These are phyloP conservation scores for Yarrowia sp. DNA, from an alignment of 805 yeast genomes.

Conservation along the genomic window DNA sequence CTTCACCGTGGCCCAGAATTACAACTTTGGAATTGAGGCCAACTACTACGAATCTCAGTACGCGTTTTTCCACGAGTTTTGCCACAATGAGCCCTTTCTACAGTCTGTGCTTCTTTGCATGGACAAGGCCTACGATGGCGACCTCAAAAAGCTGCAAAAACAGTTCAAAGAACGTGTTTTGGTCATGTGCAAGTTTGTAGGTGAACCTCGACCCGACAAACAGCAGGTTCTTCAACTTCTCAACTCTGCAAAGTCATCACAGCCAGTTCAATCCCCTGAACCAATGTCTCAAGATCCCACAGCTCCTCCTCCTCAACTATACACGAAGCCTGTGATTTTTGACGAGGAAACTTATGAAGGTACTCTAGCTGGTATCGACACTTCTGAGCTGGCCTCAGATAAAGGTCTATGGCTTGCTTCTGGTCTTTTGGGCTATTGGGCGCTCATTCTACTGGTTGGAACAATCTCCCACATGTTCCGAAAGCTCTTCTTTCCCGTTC, in stretches of 20 bases:
- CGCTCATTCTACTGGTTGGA: conserved; percentile 31
- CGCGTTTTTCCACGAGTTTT: conserved; percentile 16
- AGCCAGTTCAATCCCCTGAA: background rate
- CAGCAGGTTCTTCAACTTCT: background rate
- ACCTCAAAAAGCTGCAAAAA: background rate
- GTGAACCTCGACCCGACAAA: background rate
- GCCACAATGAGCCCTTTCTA: background rate
- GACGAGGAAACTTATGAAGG: background rate
- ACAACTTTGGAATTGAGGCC: conserved; percentile 15
- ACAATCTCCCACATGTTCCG: conserved; percentile 28
- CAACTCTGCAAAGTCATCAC: background rate
- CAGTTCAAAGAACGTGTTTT: background rate
- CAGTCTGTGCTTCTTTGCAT: conserved; percentile 12
- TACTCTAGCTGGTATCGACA: background rate
- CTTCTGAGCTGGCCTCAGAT: background rate
- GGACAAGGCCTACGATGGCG: conserved; percentile 3
- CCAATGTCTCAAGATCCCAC: background rate
- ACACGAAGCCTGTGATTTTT: background rate
- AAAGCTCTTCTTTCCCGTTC: background rate
- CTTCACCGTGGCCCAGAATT: background rate
- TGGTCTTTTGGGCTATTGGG: conserved; percentile 37
- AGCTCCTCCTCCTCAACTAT: background rate
- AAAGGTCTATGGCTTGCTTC: conserved; percentile 30
- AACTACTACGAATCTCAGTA: background rate
- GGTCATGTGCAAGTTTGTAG: conserved; percentile 13